phyloP scores from a whole-genome alignment of 2,329 filamentous ascomycete genomes.

The Aspergillus flavus region DNA sequence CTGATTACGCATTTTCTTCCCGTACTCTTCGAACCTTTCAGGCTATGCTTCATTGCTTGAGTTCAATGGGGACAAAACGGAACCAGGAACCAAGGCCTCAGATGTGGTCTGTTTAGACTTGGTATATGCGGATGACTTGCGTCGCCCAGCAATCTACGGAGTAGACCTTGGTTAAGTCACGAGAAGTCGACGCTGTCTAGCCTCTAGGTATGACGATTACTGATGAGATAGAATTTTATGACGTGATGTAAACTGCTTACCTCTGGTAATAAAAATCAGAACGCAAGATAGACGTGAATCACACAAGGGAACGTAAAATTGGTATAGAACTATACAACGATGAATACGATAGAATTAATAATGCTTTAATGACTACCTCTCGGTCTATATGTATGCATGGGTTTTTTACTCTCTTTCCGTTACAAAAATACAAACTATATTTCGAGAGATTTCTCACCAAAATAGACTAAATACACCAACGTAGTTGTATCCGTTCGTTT shows the following conservation, averaged over 20 bases:
- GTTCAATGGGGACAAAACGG: neutral
- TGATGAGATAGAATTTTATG: neutral
- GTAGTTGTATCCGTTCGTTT: neutral
- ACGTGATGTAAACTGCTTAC: neutral
- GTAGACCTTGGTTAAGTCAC: neutral
- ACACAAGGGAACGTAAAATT: no score
- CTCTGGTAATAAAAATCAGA: no score
- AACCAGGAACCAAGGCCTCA: neutral
- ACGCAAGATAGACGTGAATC: no score
- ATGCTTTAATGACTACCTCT: no score
- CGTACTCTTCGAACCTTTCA: neutral
- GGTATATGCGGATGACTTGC: neutral
- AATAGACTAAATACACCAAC: no score
- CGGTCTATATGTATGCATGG: no score
- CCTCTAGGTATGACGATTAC: neutral
- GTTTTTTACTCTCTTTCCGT: no score
- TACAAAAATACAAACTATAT: no score
- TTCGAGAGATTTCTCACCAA: no score
- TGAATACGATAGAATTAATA: no score
- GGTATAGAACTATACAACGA: no score
- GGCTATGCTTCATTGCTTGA: neutral
- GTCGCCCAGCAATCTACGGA: neutral
- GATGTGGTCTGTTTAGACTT: neutral
- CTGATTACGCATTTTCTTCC: neutral
- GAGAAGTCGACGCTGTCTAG: neutral